Base-by-base conservation (phyloP, 176 grass and related monocot species). In the Eremochloa ophiuroides region DNA sequence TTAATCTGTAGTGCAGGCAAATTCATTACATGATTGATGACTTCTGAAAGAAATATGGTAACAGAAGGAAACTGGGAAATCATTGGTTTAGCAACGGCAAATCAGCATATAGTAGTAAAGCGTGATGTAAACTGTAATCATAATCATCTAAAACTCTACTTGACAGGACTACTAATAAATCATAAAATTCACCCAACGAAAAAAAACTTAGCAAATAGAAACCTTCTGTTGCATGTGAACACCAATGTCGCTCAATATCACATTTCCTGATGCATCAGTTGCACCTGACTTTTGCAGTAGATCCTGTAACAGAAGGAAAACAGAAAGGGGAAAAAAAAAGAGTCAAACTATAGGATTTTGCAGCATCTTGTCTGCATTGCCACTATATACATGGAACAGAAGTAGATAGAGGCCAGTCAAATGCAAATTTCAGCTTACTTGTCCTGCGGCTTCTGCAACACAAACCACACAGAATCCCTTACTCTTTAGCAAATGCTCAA, bases 401-500 rank as follows among this genome's bases (percentile, higher is more conserved):
- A 72, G 26, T 47, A 72, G 69, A 28, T 30, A 48, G 25, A 72
- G 26, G 42, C 15, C 69, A 72, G 43, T 18, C 41, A 48, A 42
- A 26, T 30, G 25, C 20, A 26, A 30, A 30, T 47, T 28, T 71
- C 13, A 55, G 75, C 83, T 81, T 93, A 98, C 95, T 81, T 98
- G 95, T 78, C 95, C 95, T 73, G 95, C 92, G 75, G 92, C 95
- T 91, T 98, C 95, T 81, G 95, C 92, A 69, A 94, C 76, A 76
- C 95, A 98, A 81, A 98, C 34, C 75, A 98, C 89, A 89, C 92
- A 93, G 78, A 88, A 90, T 73, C 95, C 95, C 67, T 98, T 98
- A 42, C 79, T 92, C 43, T 87, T 70, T 25, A 94, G 83, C 73
- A 98, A 86, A 85, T 87, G 77, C 59, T 94, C 88, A 55, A 98